Evolutionary conservation across 2,329 filamentous ascomycete genomes (phyloP).

Genomic region (Xylaria sp.): DNA sequence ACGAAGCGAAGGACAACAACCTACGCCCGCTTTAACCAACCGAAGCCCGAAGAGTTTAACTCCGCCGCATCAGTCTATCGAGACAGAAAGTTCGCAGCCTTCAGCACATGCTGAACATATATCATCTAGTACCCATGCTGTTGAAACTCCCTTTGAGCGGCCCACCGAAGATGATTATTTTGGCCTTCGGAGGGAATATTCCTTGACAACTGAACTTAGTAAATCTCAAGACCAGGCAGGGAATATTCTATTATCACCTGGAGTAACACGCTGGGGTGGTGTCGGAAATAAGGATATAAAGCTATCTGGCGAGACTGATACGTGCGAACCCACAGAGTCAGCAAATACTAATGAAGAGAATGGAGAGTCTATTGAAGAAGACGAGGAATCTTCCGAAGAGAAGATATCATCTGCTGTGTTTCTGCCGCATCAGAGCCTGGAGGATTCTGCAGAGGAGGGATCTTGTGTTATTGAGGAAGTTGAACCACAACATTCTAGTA

Average conservation of each 20-base stretch:
- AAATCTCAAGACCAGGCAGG: conserved; percentile 30
- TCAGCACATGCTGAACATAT: conserved; percentile 40
- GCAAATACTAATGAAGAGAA: conserved; percentile 53
- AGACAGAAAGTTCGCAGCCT: conserved; percentile 44
- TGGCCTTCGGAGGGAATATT: conserved; percentile 32
- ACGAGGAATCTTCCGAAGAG: conserved; percentile 77
- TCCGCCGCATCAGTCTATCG: conserved; percentile 42
- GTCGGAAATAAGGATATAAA: conserved; percentile 31
- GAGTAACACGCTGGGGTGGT: conserved; percentile 19
- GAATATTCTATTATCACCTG: conserved; percentile 22
- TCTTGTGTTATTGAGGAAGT: conserved; percentile 44
- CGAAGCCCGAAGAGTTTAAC: conserved; percentile 39
- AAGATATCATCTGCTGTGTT: conserved; percentile 90
- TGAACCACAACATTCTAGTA: conserved; percentile 48
- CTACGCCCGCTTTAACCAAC: conserved; percentile 35
- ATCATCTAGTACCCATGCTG: conserved; percentile 33
- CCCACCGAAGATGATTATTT: conserved; percentile 45
- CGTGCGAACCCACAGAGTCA: conserved; percentile 51
- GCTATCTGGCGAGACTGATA: conserved; percentile 27
- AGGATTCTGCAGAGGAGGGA: conserved; percentile 52
- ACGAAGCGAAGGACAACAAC: conserved; percentile 28
- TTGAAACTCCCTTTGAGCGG: conserved; percentile 34
- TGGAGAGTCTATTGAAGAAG: conserved; percentile 58
- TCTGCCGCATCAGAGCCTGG: conserved; percentile 75
- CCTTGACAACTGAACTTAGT: conserved; percentile 27